Percentiles rank a stretch among this genome's conserved stretches.
Conservation (phyloP, 2,329 filamentous ascomycete species). For the Xylaria sp. region DNA sequence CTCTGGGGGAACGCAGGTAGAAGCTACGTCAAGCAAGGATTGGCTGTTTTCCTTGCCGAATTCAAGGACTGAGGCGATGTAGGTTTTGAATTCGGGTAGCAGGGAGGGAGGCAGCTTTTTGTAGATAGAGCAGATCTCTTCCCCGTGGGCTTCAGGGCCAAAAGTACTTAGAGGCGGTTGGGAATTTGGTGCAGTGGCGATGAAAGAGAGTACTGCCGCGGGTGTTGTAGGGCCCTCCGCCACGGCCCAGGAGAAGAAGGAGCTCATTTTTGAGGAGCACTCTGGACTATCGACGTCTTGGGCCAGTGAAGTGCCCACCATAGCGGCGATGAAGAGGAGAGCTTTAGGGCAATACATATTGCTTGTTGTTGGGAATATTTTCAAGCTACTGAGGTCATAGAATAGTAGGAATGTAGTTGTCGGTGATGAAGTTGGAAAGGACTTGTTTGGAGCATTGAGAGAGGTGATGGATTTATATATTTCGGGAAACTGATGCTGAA, state of each 20-base stretch:
- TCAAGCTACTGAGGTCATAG: not conserved
- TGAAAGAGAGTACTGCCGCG: conserved; percentile 22
- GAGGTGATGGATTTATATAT: conserved; percentile 24
- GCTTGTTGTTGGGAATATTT: conserved; percentile 9
- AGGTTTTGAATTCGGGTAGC: conserved; percentile 21
- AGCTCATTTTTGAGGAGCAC: conserved; percentile 24
- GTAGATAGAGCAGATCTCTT: conserved; percentile 32
- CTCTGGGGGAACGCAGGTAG: conserved; percentile 25
- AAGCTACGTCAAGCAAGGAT: conserved; percentile 20
- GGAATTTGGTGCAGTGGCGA: conserved; percentile 18
- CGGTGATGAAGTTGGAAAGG: not conserved
- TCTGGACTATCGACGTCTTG: conserved; percentile 25
- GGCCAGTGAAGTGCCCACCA: conserved; percentile 24
- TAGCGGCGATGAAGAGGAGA: conserved; percentile 17
- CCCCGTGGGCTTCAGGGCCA: conserved; percentile 16
- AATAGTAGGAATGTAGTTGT: not conserved
- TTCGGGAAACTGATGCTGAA: not conserved
- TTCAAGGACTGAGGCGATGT: conserved; percentile 27
- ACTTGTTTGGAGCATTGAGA: not conserved
- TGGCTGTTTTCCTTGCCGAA: conserved; percentile 29
- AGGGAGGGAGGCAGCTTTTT: conserved; percentile 20
- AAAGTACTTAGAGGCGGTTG: conserved; percentile 18
- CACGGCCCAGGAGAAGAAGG: conserved; percentile 27
- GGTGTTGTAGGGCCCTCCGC: conserved; percentile 32
- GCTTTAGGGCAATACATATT: conserved; percentile 21